Base-by-base conservation (phyloP, 768 basidiomycete species). In the Mycena rebaudengoi region DNA sequence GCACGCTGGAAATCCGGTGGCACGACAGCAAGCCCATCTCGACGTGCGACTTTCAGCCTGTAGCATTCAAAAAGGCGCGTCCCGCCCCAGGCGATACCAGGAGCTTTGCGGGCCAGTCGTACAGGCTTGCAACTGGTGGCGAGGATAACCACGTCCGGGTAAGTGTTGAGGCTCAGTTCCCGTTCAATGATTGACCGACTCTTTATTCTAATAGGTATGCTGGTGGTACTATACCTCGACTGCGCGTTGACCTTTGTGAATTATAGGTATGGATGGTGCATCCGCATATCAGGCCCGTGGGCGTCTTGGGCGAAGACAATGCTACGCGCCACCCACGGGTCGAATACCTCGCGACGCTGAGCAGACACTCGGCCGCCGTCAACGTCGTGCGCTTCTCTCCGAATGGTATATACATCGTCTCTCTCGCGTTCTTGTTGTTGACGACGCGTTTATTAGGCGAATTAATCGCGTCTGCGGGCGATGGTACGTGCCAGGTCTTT, bases 251-350 rank as follows among this genome's bases (percentile, higher is more conserved):
- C n/a, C n/a, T n/a, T n/a, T n/a, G n/a, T n/a, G n/a, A n/a, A n/a
- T n/a, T n/a, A n/a, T n/a, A n/a, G n/a, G n/a, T 98, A 67, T 98
- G 96, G 97, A 90, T 92, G 88, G 93, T 98, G 26, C 87, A 96
- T 75, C 96, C 96, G 11, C 92, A 97, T 75, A 92, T 98, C 55
- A 78, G 90, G 16, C 90, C 94, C 21, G 80, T 86, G 3, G 83
- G 85, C 16, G 76, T 91, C 16, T 76, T 83, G 29, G 84, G 77
- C 46, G 78, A 79, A 60, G 78, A 78, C 44, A 78, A 79, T 28
- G 71, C 63, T 68, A 16, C 81, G 28, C 73, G 85, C 28, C 81
- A 81, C 0, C 93, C 98, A n/a, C 88, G 95, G 63, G 93, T 97
- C 43, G 98, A 99, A 74, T 99, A 98, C 73, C 89, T 99, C 28